phyloP scores from a whole-genome alignment of 164 flowering plant species.

The Piper longum region DNA sequence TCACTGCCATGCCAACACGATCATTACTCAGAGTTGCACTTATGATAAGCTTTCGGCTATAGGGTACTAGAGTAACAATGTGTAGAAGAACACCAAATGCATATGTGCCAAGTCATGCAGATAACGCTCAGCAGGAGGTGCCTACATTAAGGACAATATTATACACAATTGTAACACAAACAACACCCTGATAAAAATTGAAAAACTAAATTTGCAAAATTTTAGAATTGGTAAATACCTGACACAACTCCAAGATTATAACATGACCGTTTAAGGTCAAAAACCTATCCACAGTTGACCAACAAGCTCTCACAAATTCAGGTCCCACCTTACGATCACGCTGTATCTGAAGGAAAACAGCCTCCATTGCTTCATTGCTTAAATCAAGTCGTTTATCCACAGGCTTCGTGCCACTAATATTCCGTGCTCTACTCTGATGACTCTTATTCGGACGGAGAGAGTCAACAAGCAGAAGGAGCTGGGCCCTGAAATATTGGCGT shows the following conservation, averaged over 20 bases:
- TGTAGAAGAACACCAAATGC: conserved; percentile 91
- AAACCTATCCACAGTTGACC: conserved; percentile 83
- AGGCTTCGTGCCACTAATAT: conserved; percentile 52
- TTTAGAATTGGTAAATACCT: conserved; percentile 24
- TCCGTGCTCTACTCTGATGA: conserved; percentile 54
- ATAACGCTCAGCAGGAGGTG: conserved; percentile 91
- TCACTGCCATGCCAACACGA: conserved; percentile 87
- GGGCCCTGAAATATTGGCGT: conserved; percentile 91
- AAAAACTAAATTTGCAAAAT: not conserved
- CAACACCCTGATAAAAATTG: not conserved
- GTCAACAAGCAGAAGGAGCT: conserved; percentile 82
- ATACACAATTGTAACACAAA: not conserved
- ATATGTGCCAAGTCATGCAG: conserved; percentile 96
- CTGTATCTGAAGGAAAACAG: conserved; percentile 71
- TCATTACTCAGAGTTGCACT: conserved; percentile 75
- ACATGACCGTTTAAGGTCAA: conserved; percentile 63
- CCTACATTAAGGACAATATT: conserved; percentile 29
- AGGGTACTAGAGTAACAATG: conserved; percentile 72
- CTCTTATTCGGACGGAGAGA: conserved; percentile 85
- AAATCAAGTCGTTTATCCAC: conserved; percentile 92
- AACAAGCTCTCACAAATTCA: conserved; percentile 71
- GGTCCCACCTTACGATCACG: conserved; percentile 94
- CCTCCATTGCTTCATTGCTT: conserved; percentile 87
- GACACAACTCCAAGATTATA: conserved; percentile 85
- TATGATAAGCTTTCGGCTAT: conserved; percentile 68